Percentiles rank a stretch among this genome's conserved stretches.
Evolutionary conservation across 352 stramenopile species (phyloP).

Genomic region (Elongisporangium senticosum): DNA sequence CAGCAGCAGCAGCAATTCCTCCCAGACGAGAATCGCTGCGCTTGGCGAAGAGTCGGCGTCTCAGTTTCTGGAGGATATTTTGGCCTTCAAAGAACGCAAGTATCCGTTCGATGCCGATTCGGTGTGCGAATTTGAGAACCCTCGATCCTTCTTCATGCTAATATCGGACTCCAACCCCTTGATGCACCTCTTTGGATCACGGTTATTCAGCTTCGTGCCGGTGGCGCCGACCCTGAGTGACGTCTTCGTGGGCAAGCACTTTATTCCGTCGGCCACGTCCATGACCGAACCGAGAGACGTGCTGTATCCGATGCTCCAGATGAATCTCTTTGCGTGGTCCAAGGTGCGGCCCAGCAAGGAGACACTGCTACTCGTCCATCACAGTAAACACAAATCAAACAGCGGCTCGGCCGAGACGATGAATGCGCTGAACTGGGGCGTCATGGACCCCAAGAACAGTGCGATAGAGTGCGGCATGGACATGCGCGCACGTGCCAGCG

Average conservation of each 20-base stretch:
- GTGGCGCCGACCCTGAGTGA: constrained; percentile 37
- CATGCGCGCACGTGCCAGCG: constrained; percentile 3
- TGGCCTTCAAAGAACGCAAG: constrained; percentile 72
- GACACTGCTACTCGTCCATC: constrained; percentile 31
- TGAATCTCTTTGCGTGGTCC: constrained; percentile 37
- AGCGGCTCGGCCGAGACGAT: background rate
- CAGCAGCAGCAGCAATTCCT: background rate
- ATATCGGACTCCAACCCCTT: constrained; percentile 71
- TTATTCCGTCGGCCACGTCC: constrained; percentile 47
- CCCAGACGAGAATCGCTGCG: constrained; percentile 1
- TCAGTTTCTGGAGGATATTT: constrained; percentile 67
- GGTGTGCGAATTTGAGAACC: constrained; percentile 73
- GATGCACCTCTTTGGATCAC: constrained; percentile 69
- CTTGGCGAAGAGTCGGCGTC: constrained; percentile 51
- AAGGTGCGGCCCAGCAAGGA: constrained; percentile 36
- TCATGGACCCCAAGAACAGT: constrained; percentile 2
- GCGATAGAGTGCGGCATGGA: constrained; percentile 13
- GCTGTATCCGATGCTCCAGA: constrained; percentile 41
- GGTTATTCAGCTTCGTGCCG: constrained; percentile 69
- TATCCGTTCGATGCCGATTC: constrained; percentile 70
- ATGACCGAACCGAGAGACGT: constrained; percentile 20
- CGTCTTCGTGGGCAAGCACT: constrained; percentile 38
- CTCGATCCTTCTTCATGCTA: constrained; percentile 66
- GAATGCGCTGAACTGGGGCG: constrained; percentile 3
- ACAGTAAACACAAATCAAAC: background rate